phyloP scores from a whole-genome alignment of 306 rosid species.

The Trifolium repens region DNA sequence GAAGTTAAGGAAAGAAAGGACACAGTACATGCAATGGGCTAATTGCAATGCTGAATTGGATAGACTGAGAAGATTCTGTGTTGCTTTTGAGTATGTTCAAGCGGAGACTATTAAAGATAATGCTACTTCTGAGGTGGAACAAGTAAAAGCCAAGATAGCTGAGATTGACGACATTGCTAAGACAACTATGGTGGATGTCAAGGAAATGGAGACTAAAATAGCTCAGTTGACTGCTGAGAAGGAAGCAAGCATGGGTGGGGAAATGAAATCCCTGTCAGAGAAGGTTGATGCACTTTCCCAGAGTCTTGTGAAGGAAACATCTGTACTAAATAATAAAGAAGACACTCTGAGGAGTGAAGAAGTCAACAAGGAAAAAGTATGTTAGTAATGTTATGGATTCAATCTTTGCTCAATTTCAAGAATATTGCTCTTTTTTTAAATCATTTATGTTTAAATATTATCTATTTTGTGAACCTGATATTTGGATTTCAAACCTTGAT shows the following conservation, averaged over 20 bases:
- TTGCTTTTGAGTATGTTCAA: conserved; percentile 80
- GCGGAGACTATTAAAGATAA: conserved; percentile 77
- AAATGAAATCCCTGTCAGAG: conserved; percentile 77
- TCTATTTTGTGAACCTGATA: conserved; percentile 28
- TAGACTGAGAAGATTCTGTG: conserved; percentile 82
- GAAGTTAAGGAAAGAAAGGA: conserved; percentile 91
- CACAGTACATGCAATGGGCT: conserved; percentile 97
- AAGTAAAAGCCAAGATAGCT: conserved; percentile 69
- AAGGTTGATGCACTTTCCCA: conserved; percentile 74
- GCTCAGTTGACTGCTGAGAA: conserved; percentile 73
- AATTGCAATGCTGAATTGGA: conserved; percentile 96
- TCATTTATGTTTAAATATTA: conserved; percentile 25
- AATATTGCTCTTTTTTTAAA: background rate
- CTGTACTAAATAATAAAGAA: conserved; percentile 72
- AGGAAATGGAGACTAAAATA: conserved; percentile 77
- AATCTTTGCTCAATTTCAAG: conserved; percentile 20
- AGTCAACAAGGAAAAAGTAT: conserved; percentile 73
- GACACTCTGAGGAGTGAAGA: conserved; percentile 81
- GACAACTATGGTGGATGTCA: conserved; percentile 55
- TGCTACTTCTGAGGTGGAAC: conserved; percentile 75
- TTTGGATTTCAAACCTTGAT: conserved; percentile 41
- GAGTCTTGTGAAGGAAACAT: conserved; percentile 78
- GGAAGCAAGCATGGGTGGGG: conserved; percentile 94
- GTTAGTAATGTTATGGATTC: conserved; percentile 33
- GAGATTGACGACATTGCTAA: conserved; percentile 63